Evolutionary conservation across 2,329 filamentous ascomycete genomes (phyloP), one percentile per base, ranked within the genome.

Genomic region (Grosmannia clavigera): DNA sequence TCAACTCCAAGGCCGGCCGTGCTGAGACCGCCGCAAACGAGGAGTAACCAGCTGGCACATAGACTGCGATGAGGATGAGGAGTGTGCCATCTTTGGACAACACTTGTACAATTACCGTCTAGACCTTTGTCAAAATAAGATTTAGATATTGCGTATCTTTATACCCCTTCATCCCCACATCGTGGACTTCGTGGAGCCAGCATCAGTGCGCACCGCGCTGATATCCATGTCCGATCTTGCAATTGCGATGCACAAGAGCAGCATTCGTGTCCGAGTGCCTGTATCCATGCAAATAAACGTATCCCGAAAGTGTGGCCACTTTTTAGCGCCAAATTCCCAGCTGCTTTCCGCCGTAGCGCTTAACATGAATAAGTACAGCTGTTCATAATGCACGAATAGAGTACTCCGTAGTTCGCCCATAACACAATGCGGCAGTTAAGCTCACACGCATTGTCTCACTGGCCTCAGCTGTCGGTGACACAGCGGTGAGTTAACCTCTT

Each of bases 1-100:
- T 89, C 69, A 89, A 90, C 81, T 90, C 86, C 68, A 91, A 91
- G 82, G 77, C 80, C 60, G 87, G 87, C 58, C 85, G 85, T 67
- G 78, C 77, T 62, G 78, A 80, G 76, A 75, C 76, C 64, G 74
- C 40, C n/a, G 56, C n/a, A 3, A 27, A 40, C 4, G 64, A 66
- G 58, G 59, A 65, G 59, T 61, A 61, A 56, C 38, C 38, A n/a
- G 43, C 19, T 19, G 50, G 11, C 5, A 11, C 5, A 5, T 12
- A 58, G 38, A 46, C 35, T 12, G 53, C 7, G 35, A 58, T 31
- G 38, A 46, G 16, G 25, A 27, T 14, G 35, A 43, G 25, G 54
- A 19, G 54, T 29, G 25, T 33, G n/a, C 29, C 53, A 56, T 27
- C 38, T 29, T 52, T 31, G 27, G 54, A 22, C 14, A 29, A 43